These are phyloP conservation scores for Solanum arcanum DNA, from an alignment of 257 asterid genomes.

Conservation along the genomic window DNA sequence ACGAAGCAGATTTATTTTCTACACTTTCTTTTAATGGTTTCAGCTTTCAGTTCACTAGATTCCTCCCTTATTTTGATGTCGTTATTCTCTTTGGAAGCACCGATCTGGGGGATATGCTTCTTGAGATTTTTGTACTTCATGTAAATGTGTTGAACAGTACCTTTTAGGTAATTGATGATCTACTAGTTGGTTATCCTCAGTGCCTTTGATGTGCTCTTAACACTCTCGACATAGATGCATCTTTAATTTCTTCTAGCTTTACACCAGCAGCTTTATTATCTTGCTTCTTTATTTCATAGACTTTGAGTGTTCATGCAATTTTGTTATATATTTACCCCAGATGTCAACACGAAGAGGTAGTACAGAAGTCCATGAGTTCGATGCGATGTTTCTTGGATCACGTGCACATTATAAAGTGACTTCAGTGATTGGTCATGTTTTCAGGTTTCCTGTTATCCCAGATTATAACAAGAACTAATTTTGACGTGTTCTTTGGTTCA, in stretches of 20 bases:
- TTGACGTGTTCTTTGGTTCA: not conserved
- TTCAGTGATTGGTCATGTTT: slow-evolving; percentile 93
- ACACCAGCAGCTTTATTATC: not conserved
- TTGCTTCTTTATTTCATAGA: not conserved
- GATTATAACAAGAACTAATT: not conserved
- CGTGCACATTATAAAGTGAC: slow-evolving; percentile 67
- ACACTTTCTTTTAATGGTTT: not conserved
- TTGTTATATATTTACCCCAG: slow-evolving; percentile 29
- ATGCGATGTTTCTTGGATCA: slow-evolving; percentile 64
- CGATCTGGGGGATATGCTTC: not conserved
- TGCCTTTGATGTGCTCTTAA: not conserved
- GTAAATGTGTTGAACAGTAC: not conserved
- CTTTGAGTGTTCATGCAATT: not conserved
- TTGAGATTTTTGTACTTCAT: not conserved
- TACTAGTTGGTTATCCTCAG: not conserved
- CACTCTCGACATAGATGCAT: not conserved
- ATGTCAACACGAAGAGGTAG: slow-evolving; percentile 75
- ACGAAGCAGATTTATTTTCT: not conserved
- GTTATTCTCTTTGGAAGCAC: not conserved
- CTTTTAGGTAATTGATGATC: not conserved
- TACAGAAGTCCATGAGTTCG: slow-evolving; percentile 86
- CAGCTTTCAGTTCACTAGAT: not conserved
- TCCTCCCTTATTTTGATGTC: not conserved
- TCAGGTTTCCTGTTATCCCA: slow-evolving; percentile 45
- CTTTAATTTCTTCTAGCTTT: not conserved